Percentiles rank a stretch among this genome's conserved stretches.
Conservation (phyloP, 257 asterid species). For the Agastache rugosa region DNA sequence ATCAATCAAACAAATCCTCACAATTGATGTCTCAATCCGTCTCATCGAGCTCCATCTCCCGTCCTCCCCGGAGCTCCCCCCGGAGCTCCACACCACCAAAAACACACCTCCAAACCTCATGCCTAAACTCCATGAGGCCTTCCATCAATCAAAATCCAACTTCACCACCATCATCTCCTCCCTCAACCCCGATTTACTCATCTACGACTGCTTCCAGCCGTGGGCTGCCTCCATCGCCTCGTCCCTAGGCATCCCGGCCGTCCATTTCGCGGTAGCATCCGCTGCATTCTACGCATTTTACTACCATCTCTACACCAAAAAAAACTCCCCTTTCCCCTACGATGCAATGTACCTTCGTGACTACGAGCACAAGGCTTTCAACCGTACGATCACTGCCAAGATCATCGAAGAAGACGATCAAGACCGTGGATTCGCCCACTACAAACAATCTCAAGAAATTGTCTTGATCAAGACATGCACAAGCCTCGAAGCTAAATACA, state of each 20-base stretch:
- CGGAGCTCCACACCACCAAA: conserved; percentile 51
- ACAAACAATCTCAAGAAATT: conserved; percentile 38
- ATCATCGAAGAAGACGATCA: conserved; percentile 5
- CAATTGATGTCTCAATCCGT: conserved; percentile 21
- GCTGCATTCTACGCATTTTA: conserved; percentile 31
- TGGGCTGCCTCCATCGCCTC: conserved; percentile 45
- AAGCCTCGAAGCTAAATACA: conserved; percentile 45
- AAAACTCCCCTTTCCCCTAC: conserved; percentile 38
- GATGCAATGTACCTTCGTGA: conserved; percentile 36
- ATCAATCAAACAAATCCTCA: conserved; percentile 25
- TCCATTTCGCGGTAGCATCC: conserved; percentile 38
- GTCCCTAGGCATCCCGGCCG: conserved; percentile 41
- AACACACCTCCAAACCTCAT: conserved; percentile 42
- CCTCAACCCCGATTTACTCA: conserved; percentile 42
- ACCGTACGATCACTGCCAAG: neutral
- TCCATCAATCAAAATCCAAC: conserved; percentile 33
- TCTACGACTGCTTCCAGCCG: conserved; percentile 48
- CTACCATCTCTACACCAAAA: conserved; percentile 29
- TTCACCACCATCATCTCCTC: conserved; percentile 39
- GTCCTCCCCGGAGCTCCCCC: conserved; percentile 42
- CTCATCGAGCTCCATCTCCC: conserved; percentile 44
- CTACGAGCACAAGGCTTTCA: conserved; percentile 31
- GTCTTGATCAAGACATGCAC: conserved; percentile 44
- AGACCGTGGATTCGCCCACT: conserved; percentile 19
- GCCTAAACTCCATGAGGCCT: conserved; percentile 37